Evolutionary conservation across 192 early-diverging fungal genomes (phyloP), one percentile per base, ranked within the genome.

Genomic region (Nowakowskiella sp.): DNA sequence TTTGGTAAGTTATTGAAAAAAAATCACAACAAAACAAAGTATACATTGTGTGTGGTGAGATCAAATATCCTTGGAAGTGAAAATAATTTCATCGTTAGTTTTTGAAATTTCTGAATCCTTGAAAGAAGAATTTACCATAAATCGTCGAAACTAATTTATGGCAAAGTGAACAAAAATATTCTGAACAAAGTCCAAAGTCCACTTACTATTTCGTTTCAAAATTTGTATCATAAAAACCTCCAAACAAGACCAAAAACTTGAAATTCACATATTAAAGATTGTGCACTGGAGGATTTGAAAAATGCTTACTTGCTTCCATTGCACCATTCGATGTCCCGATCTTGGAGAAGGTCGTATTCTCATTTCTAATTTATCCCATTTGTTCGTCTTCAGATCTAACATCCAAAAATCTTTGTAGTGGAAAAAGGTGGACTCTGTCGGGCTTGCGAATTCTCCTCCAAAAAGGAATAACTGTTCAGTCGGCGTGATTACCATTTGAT

Each of bases 331-430:
- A 51, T 84, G 82, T 3, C 82, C 82, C 6, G 76, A 80, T 1
- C 82, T 58, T 0, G 82, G 71, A 22, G 77, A 58, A 1, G 75
- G 78, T 28, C 55, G 58, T 8, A 57, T 62, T 22, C 64, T 67
- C 8, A 80, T 57, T 27, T 86, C 82, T 5, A 88, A 61, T 58
- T 80, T 77, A 48, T 83, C 82, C 86, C 86, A 88, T 4, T 55
- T 55, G 30, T 70, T 76, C 16, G 76, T 77, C 31, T 83, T 82
- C 46, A 83, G 60, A 57, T 86, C 81, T 47, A 88, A 63, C 9
- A 62, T 65, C 85, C 86, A 88, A 46, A 85, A 84, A 52, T 88
- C 86, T 67, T 85, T 72, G 60, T 68, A 76, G 51, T 83, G 81
- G 45, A 80, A 84, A 60, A 83, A 85, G 47, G 67, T 74, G 4